These are phyloP conservation scores for Neolentinus lepideus DNA, from an alignment of 1,284 basidiomycete species.

Conservation along the genomic window DNA sequence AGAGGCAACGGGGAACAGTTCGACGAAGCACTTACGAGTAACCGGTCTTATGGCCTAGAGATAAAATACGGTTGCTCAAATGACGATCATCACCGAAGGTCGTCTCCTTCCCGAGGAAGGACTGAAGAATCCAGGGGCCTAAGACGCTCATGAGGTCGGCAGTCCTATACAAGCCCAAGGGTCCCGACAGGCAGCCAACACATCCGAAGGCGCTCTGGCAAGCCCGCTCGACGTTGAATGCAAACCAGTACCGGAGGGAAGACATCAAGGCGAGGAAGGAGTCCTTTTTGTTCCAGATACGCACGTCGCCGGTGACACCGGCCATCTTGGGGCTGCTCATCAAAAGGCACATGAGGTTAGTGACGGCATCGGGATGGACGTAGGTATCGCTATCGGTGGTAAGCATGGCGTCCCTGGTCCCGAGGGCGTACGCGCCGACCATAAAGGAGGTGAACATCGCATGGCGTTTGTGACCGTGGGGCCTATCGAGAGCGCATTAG, in stretches of 20 bases:
- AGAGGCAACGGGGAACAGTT: no score
- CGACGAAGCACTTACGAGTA: slow-evolving; percentile 7
- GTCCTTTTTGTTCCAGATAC: slow-evolving; percentile 15
- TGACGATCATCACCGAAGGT: slow-evolving; percentile 17
- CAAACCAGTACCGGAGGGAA: slow-evolving; percentile 16
- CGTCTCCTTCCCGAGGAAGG: slow-evolving; percentile 15
- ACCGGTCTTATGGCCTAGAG: slow-evolving; percentile 13
- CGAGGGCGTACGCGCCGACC: slow-evolving; percentile 14
- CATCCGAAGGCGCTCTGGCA: slow-evolving; percentile 17
- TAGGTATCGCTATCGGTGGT: slow-evolving; percentile 18
- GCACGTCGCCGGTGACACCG: slow-evolving; percentile 17
- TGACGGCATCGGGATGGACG: slow-evolving; percentile 11
- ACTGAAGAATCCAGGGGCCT: slow-evolving; percentile 17
- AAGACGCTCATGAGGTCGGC: slow-evolving; percentile 15
- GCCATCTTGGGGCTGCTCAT: slow-evolving; percentile 11
- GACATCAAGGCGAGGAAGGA: slow-evolving; percentile 17
- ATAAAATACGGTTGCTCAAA: slow-evolving; percentile 13
- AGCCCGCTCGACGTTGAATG: slow-evolving; percentile 17
- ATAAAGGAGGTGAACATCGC: slow-evolving; percentile 18
- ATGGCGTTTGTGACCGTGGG: slow-evolving; percentile 16
- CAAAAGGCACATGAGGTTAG: slow-evolving; percentile 14
- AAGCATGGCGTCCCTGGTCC: slow-evolving; percentile 16
- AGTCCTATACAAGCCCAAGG: slow-evolving; percentile 14
- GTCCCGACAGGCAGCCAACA: slow-evolving; percentile 16
- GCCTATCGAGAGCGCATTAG: slow-evolving; percentile 5